Percentiles rank a stretch among this genome's conserved stretches.
Evolutionary conservation across 2,329 filamentous ascomycete species (phyloP).

Genomic region (Aspergillus ustus): DNA sequence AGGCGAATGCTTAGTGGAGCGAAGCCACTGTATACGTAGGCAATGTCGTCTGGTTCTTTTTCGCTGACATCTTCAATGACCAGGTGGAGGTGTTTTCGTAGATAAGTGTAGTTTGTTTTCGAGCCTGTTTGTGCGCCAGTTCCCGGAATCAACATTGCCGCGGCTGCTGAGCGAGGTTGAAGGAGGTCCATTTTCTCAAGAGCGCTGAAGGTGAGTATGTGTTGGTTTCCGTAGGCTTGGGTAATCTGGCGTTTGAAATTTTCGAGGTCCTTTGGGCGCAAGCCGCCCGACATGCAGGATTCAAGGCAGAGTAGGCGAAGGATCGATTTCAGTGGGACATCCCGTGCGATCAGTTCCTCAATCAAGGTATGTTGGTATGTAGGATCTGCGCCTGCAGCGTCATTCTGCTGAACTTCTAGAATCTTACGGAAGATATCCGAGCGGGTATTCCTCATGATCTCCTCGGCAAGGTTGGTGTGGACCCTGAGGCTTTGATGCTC

Average conservation of each 20-base stretch:
- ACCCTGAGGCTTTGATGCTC: slow-evolving; percentile 92
- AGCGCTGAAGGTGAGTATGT: slow-evolving; percentile 84
- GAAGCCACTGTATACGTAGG: slow-evolving; percentile 98
- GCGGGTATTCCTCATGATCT: slow-evolving; percentile 90
- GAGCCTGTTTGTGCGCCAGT: slow-evolving; percentile 65
- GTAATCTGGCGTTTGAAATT: slow-evolving; percentile 85
- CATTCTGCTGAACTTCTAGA: slow-evolving; percentile 92
- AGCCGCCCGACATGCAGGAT: slow-evolving; percentile 84
- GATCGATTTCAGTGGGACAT: slow-evolving; percentile 78
- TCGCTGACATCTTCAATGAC: slow-evolving; percentile 98
- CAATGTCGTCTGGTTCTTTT: slow-evolving; percentile 88
- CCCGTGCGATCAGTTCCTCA: slow-evolving; percentile 90
- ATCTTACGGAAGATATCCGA: slow-evolving; percentile 86
- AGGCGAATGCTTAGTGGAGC: slow-evolving; percentile 89
- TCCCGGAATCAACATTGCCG: slow-evolving; percentile 81
- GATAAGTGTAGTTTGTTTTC: slow-evolving; percentile 87
- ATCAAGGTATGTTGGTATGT: slow-evolving; percentile 87
- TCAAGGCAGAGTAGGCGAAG: slow-evolving; percentile 87
- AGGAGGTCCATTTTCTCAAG: slow-evolving; percentile 91
- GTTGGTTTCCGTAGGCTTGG: slow-evolving; percentile 93
- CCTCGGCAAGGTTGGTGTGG: slow-evolving; percentile 89
- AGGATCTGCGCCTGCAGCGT: slow-evolving; percentile 87
- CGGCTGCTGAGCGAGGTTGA: slow-evolving; percentile 73
- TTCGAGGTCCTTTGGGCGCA: slow-evolving; percentile 87
- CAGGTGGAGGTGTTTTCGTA: slow-evolving; percentile 83